Base-by-base conservation (phyloP, 2,329 filamentous ascomycete species). In the Xylaria sp. region DNA sequence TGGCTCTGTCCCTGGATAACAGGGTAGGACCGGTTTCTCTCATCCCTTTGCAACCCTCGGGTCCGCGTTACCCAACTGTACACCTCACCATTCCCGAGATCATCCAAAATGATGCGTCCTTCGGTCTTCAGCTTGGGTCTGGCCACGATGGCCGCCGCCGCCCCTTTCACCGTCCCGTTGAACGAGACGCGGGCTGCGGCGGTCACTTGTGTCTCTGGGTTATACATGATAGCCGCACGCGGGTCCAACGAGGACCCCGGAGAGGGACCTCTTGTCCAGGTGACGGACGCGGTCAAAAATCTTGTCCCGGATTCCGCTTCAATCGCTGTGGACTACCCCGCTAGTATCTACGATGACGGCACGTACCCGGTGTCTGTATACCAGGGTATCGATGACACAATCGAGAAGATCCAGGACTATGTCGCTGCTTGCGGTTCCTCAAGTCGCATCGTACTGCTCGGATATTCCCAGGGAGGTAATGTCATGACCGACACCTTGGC, bases 181-280 rank as follows among this genome's bases (percentile, higher is more conserved):
- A 31, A 31, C 28, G 25, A 31, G 21, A 12, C 31, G 33, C 42
- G 17, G 25, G 31, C 46, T 58, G 28, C 60, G 3, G 57, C 52
- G 4, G 47, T 65, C 14, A 65, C 65, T 28, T 67, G 65, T 35
- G 58, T 57, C 37, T 61, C 59, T 14, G 65, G 65, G 7, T 19
- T 67, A 9, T 67, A 67, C 60, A 65, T 67, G 47, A 58, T 67
- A 15, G 65, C 59, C 8, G 65, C 65, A 19, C 65, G 65, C 19
- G 65, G 65, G 37, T 67, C 65, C 2, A 37, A 31, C 3, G 62
- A 67, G 17, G 55, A 50, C 11, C 55, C 59, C 0, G 65, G 65
- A 14, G 65, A 67, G 45, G 65, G 65, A 15, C 38, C 47, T 14
- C 21, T 67, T 2, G 45, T 25, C 23, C 9, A 49, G 50, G 54